phyloP scores from a whole-genome alignment of 2,329 filamentous ascomycete genomes.

The Aspergillus fumigatus region DNA sequence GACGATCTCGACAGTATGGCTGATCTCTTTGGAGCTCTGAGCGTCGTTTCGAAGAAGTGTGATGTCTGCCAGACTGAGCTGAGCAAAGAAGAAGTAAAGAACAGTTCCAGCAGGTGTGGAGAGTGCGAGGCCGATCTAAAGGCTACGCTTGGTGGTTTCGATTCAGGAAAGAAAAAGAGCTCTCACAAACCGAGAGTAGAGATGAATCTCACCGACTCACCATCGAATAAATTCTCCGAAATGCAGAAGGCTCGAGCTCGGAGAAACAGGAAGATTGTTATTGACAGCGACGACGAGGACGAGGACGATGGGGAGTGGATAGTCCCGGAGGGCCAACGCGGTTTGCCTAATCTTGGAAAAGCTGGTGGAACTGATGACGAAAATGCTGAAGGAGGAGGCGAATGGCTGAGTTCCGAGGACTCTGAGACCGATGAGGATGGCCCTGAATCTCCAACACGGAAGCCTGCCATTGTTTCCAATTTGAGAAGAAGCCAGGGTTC shows the following conservation, averaged over 20 bases:
- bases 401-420: constrained; percentile 70
- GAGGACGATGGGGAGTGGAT: constrained; percentile 72
- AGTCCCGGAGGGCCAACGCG: constrained; percentile 63
- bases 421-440: constrained; percentile 48
- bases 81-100: constrained; percentile 50
- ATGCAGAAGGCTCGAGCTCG: constrained; percentile 22
- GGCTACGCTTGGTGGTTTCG: constrained; percentile 45
- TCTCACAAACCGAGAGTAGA: constrained; percentile 32
- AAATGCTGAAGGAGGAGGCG: constrained; percentile 79
- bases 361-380: constrained; percentile 85
- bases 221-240: constrained; percentile 17
- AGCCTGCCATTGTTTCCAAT: constrained; percentile 2
- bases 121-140: constrained; percentile 73
- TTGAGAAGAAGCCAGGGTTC: constrained; percentile 25
- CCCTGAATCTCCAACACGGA: constrained; percentile 25
- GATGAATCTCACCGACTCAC: constrained; percentile 27
- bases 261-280: constrained; percentile 43
- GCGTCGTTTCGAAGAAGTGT: constrained; percentile 71
- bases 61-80: constrained; percentile 75
- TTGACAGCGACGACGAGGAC: constrained; percentile 57
- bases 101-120: constrained; percentile 58
- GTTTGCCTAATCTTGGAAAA: constrained; percentile 60
- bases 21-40: constrained; percentile 79
- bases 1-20: constrained; percentile 77
- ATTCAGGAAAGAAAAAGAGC: constrained; percentile 43